Conservation (phyloP, 371 early-diverging fungal genomes). For the Basidiobolus heterosporus region DNA sequence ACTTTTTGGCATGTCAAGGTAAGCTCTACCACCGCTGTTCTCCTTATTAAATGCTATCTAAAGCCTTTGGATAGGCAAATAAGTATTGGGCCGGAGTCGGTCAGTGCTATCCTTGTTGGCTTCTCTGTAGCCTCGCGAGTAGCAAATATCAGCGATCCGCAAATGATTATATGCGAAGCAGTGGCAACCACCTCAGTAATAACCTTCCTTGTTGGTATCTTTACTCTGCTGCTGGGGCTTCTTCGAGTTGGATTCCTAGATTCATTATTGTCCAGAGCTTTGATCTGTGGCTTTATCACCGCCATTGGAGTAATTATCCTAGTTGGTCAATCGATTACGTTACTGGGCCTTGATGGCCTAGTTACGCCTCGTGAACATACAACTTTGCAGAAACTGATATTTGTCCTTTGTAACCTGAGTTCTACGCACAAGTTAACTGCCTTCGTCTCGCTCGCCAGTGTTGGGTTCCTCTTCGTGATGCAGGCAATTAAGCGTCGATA, state of each 20-base stretch:
- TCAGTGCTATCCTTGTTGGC: no score
- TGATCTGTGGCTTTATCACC: constrained; percentile 80
- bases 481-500: constrained; percentile 36
- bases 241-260: constrained; percentile 88
- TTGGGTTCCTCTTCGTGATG: constrained; percentile 40
- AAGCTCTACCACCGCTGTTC: constrained; percentile 8
- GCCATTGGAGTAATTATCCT: constrained; percentile 81
- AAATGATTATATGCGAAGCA: no score
- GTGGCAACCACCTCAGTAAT: constrained; percentile 20
- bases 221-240: constrained; percentile 79
- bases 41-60: no score
- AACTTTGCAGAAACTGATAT: constrained; percentile 49
- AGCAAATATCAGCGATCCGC: no score
- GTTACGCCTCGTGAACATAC: constrained; percentile 37
- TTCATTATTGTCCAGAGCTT: constrained; percentile 76
- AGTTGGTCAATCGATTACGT: constrained; percentile 60
- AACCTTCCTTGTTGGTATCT: constrained; percentile 72
- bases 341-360: constrained; percentile 51
- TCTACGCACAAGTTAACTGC: constrained; percentile 47
- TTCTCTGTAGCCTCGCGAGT: no score
- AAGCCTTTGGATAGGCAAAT: no score
- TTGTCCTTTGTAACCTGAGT: constrained; percentile 30
- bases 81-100: no score
- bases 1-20: constrained; percentile 77
- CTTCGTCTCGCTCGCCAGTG: constrained; percentile 40